Evolutionary conservation across 306 rosid species (phyloP).

Genomic region (Glycine latifolia): DNA sequence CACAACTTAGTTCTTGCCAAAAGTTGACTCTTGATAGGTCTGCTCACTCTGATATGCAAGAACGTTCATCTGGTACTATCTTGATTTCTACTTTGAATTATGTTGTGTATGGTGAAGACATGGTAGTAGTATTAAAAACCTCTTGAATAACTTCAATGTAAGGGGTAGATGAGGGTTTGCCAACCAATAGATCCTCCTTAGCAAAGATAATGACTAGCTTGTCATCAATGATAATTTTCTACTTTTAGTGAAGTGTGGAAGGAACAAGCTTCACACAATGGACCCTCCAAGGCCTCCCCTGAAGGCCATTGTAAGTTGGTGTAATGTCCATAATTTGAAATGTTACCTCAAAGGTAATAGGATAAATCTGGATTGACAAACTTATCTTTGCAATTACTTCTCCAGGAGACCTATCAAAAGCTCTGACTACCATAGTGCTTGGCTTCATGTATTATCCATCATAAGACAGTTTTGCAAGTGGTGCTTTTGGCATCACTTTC

Average conservation of each 20-base stretch:
- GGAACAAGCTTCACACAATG: too few species aligned
- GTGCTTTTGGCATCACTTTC: not conserved
- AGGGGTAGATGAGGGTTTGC: too few species aligned
- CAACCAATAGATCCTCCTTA: too few species aligned
- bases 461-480: not conserved
- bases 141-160: too few species aligned
- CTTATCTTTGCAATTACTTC: not conserved
- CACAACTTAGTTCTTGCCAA: conserved; percentile 51
- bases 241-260: too few species aligned
- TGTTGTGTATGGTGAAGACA: conserved; percentile 21
- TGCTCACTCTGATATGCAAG: conserved; percentile 51
- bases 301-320: too few species aligned
- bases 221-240: too few species aligned
- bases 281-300: too few species aligned
- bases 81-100: conserved; percentile 37
- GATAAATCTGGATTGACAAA: not conserved
- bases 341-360: not conserved
- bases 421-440: not conserved
- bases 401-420: not conserved
- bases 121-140: too few species aligned
- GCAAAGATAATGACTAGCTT: too few species aligned
- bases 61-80: conserved; percentile 59
- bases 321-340: not conserved
- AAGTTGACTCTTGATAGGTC: conserved; percentile 42
- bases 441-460: too few species aligned